Conservation (phyloP, 2,329 filamentous ascomycete genomes). For the Aspergillus japonicus region DNA sequence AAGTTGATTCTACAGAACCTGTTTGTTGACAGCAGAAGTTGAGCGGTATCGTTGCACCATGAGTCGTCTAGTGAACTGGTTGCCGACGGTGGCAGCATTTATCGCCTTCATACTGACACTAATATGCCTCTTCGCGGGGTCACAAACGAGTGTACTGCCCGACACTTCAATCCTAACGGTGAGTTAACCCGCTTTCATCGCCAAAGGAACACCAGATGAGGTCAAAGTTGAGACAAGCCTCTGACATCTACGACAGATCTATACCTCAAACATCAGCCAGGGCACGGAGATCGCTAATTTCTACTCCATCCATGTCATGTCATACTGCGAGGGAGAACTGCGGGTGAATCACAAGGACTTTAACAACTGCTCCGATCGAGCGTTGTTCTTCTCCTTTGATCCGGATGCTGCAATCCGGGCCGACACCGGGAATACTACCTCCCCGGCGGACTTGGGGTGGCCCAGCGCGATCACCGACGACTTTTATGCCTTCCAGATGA, state of each 20-base stretch:
- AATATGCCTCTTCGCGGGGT: conserved; percentile 62
- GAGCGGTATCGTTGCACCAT: conserved; percentile 4
- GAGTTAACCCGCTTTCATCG: conserved; percentile 25
- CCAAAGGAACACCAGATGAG: neutral
- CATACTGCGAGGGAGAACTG: conserved; percentile 55
- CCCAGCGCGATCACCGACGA: conserved; percentile 55
- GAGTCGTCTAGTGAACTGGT: conserved; percentile 27
- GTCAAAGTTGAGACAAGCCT: conserved; percentile 23
- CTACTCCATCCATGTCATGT: conserved; percentile 61
- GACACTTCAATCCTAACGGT: conserved; percentile 58
- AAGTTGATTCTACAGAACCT: neutral
- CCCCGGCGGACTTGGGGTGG: conserved; percentile 56
- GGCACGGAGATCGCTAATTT: conserved; percentile 58
- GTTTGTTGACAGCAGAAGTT: neutral
- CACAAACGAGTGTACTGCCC: conserved; percentile 56
- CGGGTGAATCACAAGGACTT: conserved; percentile 48
- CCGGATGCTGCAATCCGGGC: conserved; percentile 51
- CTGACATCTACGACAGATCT: conserved; percentile 27
- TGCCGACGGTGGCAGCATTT: conserved; percentile 53
- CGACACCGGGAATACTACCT: conserved; percentile 50
- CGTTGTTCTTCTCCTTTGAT: conserved; percentile 58
- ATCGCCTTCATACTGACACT: conserved; percentile 59
- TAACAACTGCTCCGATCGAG: conserved; percentile 54
- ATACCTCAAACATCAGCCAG: conserved; percentile 40
- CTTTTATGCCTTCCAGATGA: conserved; percentile 51